phyloP scores from a whole-genome alignment of 345 rosid genomes.

The Linum trigynum region DNA sequence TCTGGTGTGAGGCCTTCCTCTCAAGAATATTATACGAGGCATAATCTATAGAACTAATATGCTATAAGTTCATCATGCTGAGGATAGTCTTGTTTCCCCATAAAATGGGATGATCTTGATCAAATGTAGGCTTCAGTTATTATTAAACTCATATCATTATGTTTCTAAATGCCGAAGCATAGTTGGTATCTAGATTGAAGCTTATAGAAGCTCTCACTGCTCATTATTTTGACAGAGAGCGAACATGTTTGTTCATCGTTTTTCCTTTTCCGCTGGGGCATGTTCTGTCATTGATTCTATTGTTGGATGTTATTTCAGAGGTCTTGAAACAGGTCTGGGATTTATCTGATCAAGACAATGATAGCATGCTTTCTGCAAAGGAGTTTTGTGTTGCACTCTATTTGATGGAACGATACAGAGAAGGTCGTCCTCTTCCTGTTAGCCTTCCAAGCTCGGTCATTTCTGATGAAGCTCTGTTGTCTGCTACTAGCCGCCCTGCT shows the following conservation, averaged over 20 bases:
- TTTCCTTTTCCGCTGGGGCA: neutral
- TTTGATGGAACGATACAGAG: constrained; percentile 90
- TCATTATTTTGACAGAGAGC: neutral
- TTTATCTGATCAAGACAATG: constrained; percentile 94
- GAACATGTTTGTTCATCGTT: constrained; percentile 9
- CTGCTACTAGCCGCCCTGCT: constrained; percentile 46
- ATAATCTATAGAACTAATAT: neutral
- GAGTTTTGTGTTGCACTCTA: constrained; percentile 94
- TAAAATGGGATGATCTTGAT: no score
- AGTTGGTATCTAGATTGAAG: neutral
- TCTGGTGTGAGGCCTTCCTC: neutral
- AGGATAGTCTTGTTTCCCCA: neutral
- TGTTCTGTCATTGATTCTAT: neutral
- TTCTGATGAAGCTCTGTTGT: constrained; percentile 45
- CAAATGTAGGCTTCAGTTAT: neutral
- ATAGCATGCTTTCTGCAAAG: constrained; percentile 91
- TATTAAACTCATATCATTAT: neutral
- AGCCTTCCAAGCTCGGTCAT: constrained; percentile 56
- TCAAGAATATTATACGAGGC: neutral
- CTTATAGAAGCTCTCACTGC: neutral
- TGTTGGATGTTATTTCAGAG: constrained; percentile 50
- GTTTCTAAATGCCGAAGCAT: neutral
- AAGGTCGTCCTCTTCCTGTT: constrained; percentile 81
- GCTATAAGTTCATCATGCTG: neutral
- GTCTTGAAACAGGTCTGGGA: constrained; percentile 91